Percentiles rank a stretch among this genome's conserved stretches.
These are phyloP conservation scores for Panicum miliaceum DNA, from an alignment of 176 grass and related monocot species.

Conservation along the genomic window DNA sequence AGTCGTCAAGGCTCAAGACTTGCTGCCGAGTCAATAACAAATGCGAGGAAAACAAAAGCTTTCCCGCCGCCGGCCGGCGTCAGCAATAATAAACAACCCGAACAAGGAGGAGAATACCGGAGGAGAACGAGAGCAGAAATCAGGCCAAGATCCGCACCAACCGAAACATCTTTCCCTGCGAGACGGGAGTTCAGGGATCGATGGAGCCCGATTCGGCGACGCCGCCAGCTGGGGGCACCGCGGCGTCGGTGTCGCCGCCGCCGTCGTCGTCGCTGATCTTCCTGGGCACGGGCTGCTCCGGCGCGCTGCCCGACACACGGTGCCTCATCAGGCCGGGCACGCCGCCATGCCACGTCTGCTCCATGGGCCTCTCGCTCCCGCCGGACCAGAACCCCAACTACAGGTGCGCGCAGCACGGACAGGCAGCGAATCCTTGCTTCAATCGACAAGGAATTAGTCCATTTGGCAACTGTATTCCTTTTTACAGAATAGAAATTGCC, in stretches of 20 bases:
- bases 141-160: constrained; percentile 15
- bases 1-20: neutral
- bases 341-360: constrained; percentile 77
- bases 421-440: too few relatives aligned
- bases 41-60: neutral
- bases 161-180: neutral
- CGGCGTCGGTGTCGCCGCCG: neutral
- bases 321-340: constrained; percentile 69
- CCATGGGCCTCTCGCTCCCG: constrained; percentile 62
- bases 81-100: constrained; percentile 5
- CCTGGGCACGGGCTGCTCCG: constrained; percentile 94
- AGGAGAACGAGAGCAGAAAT: neutral
- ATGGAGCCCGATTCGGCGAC: constrained; percentile 29
- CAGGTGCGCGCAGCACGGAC: constrained; percentile 48
- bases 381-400: constrained; percentile 84
- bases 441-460: neutral
- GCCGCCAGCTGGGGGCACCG: neutral
- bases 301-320: constrained; percentile 61
- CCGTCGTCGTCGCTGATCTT: constrained; percentile 73
- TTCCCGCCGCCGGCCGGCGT: neutral
- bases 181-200: neutral
- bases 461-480: neutral
- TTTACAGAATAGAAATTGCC: neutral
- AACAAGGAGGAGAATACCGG: neutral
- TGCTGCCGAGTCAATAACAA: neutral